Evolutionary conservation across 306 rosid species (phyloP).

Genomic region (Trifolium subterraneum): DNA sequence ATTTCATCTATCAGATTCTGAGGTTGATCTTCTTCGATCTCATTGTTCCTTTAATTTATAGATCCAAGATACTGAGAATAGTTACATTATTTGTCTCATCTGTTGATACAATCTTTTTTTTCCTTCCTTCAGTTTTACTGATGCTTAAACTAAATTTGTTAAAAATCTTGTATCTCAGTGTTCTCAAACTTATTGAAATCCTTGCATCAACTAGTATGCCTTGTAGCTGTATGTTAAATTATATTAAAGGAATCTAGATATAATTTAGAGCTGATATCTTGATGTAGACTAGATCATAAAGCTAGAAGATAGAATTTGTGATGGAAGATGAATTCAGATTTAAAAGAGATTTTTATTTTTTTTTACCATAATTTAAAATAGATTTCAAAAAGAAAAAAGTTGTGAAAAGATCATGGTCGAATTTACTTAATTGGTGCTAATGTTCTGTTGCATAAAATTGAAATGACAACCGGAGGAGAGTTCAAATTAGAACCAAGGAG

Average conservation of each 20-base stretch:
- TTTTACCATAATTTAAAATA: slow-evolving; percentile 1
- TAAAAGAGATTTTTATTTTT: no score
- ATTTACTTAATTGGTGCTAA: slow-evolving; percentile 24
- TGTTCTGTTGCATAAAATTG: slow-evolving; percentile 21
- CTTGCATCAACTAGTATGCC: slow-evolving; percentile 26
- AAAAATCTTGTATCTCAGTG: background rate
- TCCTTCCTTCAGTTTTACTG: background rate
- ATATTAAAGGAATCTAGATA: slow-evolving; percentile 36
- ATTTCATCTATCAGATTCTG: slow-evolving; percentile 23
- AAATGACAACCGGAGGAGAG: slow-evolving; percentile 26
- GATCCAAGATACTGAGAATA: slow-evolving; percentile 22
- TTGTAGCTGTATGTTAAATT: slow-evolving; percentile 12
- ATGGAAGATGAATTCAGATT: background rate
- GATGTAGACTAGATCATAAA: slow-evolving; percentile 27
- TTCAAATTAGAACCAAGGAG: background rate
- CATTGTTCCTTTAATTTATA: slow-evolving; percentile 1
- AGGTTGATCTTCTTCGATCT: background rate
- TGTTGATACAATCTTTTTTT: slow-evolving; percentile 13
- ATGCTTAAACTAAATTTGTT: slow-evolving; percentile 7
- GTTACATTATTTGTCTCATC: slow-evolving; percentile 26
- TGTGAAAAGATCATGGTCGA: slow-evolving; percentile 17
- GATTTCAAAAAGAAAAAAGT: slow-evolving; percentile 15
- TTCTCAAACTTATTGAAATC: slow-evolving; percentile 31
- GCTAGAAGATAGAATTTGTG: background rate
- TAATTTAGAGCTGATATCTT: slow-evolving; percentile 17